A percentile compares a stretch with the other conserved stretches of the same genome.
Evolutionary conservation across 108 stramenopile genomes (phyloP).

Genomic region (Cyclotella cryptica): DNA sequence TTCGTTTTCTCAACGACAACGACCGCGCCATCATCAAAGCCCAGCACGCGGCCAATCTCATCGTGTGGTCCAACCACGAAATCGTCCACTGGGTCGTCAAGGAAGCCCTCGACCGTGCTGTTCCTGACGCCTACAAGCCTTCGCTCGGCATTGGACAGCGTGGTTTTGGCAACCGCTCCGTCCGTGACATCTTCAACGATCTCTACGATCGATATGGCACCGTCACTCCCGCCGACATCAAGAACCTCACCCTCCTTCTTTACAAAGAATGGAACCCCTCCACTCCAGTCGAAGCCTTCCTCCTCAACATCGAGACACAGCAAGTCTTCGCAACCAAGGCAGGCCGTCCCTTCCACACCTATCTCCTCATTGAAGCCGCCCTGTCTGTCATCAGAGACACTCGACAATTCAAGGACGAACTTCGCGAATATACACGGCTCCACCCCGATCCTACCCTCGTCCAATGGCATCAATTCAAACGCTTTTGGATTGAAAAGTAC

Average conservation of each 20-base stretch:
- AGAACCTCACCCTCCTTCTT: background rate
- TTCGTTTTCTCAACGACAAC: background rate
- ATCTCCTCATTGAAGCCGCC: background rate
- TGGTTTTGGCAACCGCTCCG: slow-evolving; percentile 2
- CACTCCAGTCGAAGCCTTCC: background rate
- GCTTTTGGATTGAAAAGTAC: slow-evolving; percentile 5
- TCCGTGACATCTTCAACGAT: slow-evolving; percentile 6
- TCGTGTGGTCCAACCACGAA: background rate
- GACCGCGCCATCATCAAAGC: slow-evolving; percentile 1
- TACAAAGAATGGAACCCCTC: slow-evolving; percentile 1
- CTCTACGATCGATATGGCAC: background rate
- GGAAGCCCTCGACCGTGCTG: background rate
- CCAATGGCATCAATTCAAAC: background rate
- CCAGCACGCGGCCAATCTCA: background rate
- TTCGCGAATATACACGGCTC: background rate
- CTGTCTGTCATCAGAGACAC: background rate
- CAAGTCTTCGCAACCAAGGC: slow-evolving; percentile 4
- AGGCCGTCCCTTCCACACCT: background rate
- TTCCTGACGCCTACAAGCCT: background rate
- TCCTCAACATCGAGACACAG: slow-evolving; percentile 4
- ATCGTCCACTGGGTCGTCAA: background rate
- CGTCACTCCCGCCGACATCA: background rate
- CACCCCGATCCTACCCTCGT: background rate
- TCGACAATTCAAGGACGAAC: background rate
- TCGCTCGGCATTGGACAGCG: background rate